These are phyloP conservation scores for Neocucurbitaria cava DNA, from an alignment of 2,329 filamentous ascomycete genomes.

Conservation along the genomic window DNA sequence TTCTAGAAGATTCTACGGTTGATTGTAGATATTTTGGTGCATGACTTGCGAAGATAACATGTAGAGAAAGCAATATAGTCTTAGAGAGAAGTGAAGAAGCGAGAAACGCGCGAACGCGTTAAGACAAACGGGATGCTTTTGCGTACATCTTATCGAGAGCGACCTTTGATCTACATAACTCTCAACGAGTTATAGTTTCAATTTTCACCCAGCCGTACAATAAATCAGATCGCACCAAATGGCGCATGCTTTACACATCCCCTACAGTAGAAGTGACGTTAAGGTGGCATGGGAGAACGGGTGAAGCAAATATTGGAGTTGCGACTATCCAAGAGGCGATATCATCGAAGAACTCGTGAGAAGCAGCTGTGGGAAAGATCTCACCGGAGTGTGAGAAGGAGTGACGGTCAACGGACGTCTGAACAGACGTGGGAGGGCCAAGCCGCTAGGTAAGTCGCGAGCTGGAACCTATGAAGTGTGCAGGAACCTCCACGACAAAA, in stretches of 20 bases:
- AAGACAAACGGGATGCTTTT: background rate
- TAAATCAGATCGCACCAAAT: too few species aligned
- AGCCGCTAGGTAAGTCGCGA: background rate
- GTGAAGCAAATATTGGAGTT: background rate
- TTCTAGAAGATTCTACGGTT: background rate
- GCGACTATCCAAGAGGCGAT: background rate
- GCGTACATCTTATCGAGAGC: background rate
- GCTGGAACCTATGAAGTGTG: background rate
- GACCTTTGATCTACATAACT: background rate
- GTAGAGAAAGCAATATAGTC: conserved; percentile 2
- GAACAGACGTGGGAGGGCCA: conserved; percentile 1
- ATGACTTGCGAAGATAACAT: background rate
- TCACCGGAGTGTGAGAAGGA: background rate
- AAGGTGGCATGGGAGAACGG: background rate
- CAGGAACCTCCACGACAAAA: background rate
- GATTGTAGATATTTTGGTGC: background rate
- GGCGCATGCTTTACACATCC: background rate
- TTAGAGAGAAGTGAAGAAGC: background rate
- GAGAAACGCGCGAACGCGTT: background rate
- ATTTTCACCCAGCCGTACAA: too few species aligned
- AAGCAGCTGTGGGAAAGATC: background rate
- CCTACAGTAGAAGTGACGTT: background rate
- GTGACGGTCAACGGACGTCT: conserved; percentile 2
- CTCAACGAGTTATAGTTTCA: too few species aligned
- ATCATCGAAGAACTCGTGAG: background rate